Base-by-base conservation (phyloP, 805 yeast genomes). In the Priceomyces medius region DNA sequence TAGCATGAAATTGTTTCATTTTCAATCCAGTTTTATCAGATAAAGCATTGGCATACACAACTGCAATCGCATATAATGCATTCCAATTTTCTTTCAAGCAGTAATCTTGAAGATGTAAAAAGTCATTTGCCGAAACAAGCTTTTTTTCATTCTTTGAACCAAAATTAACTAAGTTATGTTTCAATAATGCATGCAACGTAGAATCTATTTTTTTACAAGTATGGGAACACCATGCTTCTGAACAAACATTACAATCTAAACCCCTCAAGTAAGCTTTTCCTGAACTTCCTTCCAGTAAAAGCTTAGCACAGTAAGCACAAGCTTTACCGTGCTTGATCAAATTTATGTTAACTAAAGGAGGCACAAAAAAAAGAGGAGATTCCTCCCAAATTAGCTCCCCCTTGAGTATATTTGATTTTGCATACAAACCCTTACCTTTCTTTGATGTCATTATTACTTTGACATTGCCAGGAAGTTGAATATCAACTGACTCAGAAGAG, bases 281-380 rank as follows among this genome's bases (percentile, higher is more conserved):
- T 43, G 59, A 50, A 20, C 51, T 49, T 6, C 56, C 50, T 8
- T 60, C 51, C 28, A 59, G 64, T 28, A 81, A 61, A 2, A 81
- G 63, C 35, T 74, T 72, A 0, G 89, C 88, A 66, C 96, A 87
- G 54, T 76, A 73, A 1, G 87, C 68, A 58, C 96, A 87, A 3
- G 87, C 85, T 50, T 77, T 77, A 0, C 89, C 86, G 16, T 60
- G 55, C 34, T 74, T 68, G 50, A 85, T 77, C 43, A 85, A 62
- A 28, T 76, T 71, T 35, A 80, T 63, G 50, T 81, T 79, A 12
- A 84, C 88, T 46, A 86, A 66, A 2, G 85, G 87, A 2, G 91
- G 87, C 0, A 85, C 65, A 28, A 77, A 74, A 42, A 87, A 68
- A 5, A 88, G 79, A 1, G 64, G 68, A 9, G 58, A 50, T 53